Evolutionary conservation across 352 stramenopile genomes (phyloP).

Genomic region (Thalassiosira delicatula): DNA sequence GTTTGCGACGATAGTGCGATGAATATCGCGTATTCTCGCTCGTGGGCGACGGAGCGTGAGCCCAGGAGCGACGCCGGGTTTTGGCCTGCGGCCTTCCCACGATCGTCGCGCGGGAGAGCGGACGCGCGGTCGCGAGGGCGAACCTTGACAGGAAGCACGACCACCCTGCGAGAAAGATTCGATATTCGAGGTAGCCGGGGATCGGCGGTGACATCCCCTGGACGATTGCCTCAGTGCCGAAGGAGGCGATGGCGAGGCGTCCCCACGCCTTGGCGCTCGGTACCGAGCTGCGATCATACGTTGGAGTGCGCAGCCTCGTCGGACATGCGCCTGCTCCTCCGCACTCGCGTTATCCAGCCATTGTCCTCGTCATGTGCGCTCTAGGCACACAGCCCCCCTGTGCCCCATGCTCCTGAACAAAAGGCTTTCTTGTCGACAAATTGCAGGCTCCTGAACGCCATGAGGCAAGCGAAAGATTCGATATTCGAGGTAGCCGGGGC

Average conservation of each 20-base stretch:
- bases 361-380: constrained; percentile 12
- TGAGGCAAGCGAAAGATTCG: no score
- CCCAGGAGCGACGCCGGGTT: no score
- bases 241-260: constrained; percentile 97
- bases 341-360: no score
- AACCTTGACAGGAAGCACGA: constrained; percentile 99
- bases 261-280: constrained; percentile 96
- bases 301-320: constrained; percentile 74
- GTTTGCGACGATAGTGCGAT: no score
- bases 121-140: constrained; percentile 78
- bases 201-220: constrained; percentile 92
- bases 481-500: no score
- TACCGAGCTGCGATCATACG: constrained; percentile 94
- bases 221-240: constrained; percentile 93
- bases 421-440: no score
- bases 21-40: no score
- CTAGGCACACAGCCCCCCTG: no score
- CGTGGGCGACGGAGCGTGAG: no score
- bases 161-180: constrained; percentile 97
- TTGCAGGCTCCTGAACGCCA: neutral
- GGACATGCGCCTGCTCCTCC: no score
- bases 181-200: constrained; percentile 97
- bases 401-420: no score
- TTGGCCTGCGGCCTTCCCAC: no score
- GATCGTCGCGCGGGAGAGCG: constrained; percentile 67